Conservation (phyloP, 2,329 filamentous ascomycete species). For the Orbilia oligospora region DNA sequence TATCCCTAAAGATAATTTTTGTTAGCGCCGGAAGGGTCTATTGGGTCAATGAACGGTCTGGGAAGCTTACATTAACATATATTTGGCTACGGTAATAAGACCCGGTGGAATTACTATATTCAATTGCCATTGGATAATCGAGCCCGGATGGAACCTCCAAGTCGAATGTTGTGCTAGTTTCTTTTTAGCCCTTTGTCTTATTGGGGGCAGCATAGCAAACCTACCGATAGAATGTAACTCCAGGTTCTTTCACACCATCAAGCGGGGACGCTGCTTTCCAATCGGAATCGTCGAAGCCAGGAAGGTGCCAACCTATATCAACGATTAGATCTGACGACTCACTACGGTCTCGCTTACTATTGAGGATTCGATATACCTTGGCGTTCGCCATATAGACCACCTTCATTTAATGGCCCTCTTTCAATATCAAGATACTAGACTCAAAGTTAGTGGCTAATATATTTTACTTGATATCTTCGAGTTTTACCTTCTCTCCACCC, state of each 20-base stretch:
- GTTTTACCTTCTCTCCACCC: constrained; percentile 72
- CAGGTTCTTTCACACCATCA: constrained; percentile 66
- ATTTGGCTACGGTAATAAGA: constrained; percentile 74
- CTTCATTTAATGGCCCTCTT: constrained; percentile 78
- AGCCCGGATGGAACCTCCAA: constrained; percentile 73
- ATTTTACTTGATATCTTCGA: background rate
- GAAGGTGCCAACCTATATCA: constrained; percentile 73
- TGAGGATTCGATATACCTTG: constrained; percentile 65
- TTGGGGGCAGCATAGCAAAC: constrained; percentile 61
- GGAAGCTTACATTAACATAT: constrained; percentile 73
- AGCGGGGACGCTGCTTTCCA: constrained; percentile 69
- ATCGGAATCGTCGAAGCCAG: constrained; percentile 69
- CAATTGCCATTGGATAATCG: constrained; percentile 76
- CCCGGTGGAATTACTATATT: constrained; percentile 70
- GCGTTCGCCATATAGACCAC: constrained; percentile 73
- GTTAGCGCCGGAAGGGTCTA: background rate
- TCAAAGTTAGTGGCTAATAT: background rate
- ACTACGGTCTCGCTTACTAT: background rate
- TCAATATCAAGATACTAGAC: constrained; percentile 71
- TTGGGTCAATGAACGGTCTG: background rate
- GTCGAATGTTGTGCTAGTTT: constrained; percentile 69
- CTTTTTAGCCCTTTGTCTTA: background rate
- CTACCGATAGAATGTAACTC: constrained; percentile 74
- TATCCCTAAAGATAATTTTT: constrained; percentile 71
- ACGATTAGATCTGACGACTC: background rate